Percentiles rank a stretch among this genome's conserved stretches.
Conservation (phyloP, 352 stramenopile genomes). For the Pythium biforme region DNA sequence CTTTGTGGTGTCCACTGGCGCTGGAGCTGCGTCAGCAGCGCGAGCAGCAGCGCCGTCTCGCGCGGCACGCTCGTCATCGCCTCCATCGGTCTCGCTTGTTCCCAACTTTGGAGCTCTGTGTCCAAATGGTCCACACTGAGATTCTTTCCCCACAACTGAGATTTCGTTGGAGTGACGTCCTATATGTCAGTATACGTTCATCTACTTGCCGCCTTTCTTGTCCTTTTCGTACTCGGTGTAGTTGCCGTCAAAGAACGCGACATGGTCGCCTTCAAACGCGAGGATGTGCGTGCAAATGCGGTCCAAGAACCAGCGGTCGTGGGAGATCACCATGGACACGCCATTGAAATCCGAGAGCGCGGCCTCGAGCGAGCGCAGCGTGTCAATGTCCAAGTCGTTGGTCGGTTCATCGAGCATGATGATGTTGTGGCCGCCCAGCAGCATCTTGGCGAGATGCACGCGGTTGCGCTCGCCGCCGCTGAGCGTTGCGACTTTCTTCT, state of each 20-base stretch:
- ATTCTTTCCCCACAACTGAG: too few species aligned
- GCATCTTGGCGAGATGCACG: conserved; percentile 85
- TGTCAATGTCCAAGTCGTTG: conserved; percentile 87
- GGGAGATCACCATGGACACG: conserved; percentile 94
- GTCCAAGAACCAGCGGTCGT: conserved; percentile 97
- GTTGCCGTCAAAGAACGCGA: conserved; percentile 85
- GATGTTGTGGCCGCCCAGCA: conserved; percentile 80
- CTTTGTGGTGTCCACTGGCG: conserved; percentile 1
- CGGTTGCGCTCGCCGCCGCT: conserved; percentile 85
- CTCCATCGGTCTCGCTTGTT: background rate
- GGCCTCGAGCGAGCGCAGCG: conserved; percentile 82
- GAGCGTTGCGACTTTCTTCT: conserved; percentile 76
- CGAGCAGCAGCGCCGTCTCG: conserved; percentile 19
- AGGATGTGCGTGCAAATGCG: conserved; percentile 88
- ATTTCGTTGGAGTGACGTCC: too few species aligned
- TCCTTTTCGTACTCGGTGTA: conserved; percentile 87
- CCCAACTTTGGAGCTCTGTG: background rate
- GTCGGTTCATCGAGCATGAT: conserved; percentile 89
- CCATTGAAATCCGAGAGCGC: conserved; percentile 88
- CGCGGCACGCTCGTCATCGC: conserved; percentile 4
- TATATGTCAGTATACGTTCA: too few species aligned
- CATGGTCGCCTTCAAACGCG: conserved; percentile 70
- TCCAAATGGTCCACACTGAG: background rate
- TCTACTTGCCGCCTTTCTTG: conserved; percentile 34
- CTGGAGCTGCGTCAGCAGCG: conserved; percentile 17